Evolutionary conservation across 2,329 filamentous ascomycete genomes (phyloP).

Genomic region (Pseudogymnoascus sp.): DNA sequence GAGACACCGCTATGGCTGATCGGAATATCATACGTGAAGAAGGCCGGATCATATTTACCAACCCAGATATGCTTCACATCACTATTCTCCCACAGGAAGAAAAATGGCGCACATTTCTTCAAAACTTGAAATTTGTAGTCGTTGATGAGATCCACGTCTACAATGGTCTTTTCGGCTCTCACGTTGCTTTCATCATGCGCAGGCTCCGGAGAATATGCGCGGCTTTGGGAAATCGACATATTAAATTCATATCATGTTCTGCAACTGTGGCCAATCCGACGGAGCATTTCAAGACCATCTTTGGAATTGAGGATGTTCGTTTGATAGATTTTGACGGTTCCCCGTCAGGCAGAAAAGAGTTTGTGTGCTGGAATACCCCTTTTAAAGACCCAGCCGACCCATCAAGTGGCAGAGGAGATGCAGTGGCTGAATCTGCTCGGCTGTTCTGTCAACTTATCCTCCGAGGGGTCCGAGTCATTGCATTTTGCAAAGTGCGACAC

Average conservation of each 20-base stretch:
- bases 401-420: conserved; percentile 75
- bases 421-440: conserved; percentile 76
- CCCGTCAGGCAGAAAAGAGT: conserved; percentile 86
- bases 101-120: conserved; percentile 79
- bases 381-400: conserved; percentile 85
- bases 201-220: conserved; percentile 81
- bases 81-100: conserved; percentile 90
- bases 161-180: conserved; percentile 87
- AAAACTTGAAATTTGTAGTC: conserved; percentile 85
- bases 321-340: conserved; percentile 89
- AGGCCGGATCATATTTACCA: conserved; percentile 90
- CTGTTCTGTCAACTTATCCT: conserved; percentile 86
- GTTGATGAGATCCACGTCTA: conserved; percentile 92
- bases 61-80: conserved; percentile 95
- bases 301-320: conserved; percentile 73
- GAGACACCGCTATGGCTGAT: conserved; percentile 78
- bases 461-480: conserved; percentile 82
- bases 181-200: conserved; percentile 92
- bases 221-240: conserved; percentile 73
- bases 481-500: conserved; percentile 82
- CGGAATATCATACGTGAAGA: conserved; percentile 78
- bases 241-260: conserved; percentile 93
- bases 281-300: conserved; percentile 89
- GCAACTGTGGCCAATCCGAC: conserved; percentile 91
- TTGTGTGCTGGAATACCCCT: conserved; percentile 95